Evolutionary conservation across 495 filamentous ascomycete genomes (phyloP).

Genomic region (Hypoxylon fuscum): DNA sequence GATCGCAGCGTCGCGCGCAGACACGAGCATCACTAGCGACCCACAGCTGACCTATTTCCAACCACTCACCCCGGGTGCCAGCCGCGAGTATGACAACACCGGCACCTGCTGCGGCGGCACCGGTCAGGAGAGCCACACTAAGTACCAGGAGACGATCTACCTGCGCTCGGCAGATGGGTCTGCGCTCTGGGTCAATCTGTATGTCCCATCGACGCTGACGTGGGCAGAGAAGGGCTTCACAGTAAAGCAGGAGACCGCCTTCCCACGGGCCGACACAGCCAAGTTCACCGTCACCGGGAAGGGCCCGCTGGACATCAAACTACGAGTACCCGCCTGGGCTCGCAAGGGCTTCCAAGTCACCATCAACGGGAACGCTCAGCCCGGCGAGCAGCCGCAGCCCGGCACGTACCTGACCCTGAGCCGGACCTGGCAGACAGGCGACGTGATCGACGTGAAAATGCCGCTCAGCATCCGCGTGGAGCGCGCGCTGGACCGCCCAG

Average conservation of each 20-base stretch:
- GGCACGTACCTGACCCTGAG: slow-evolving; percentile 42
- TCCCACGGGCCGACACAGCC: slow-evolving; percentile 37
- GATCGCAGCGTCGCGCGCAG: slow-evolving; percentile 43
- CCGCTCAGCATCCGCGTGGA: slow-evolving; percentile 44
- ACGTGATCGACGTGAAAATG: slow-evolving; percentile 41
- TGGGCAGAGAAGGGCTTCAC: slow-evolving; percentile 41
- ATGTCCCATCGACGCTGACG: slow-evolving; percentile 42
- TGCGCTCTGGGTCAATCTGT: slow-evolving; percentile 47
- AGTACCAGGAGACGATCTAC: slow-evolving; percentile 47
- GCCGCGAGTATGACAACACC: slow-evolving; percentile 43
- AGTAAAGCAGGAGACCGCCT: slow-evolving; percentile 43
- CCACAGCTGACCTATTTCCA: slow-evolving; percentile 48
- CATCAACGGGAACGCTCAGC: slow-evolving; percentile 40
- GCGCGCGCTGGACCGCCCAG: slow-evolving; percentile 41
- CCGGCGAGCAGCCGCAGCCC: slow-evolving; percentile 5
- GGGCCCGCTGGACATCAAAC: slow-evolving; percentile 40
- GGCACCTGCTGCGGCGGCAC: slow-evolving; percentile 50
- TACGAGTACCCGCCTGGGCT: slow-evolving; percentile 46
- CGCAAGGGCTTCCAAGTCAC: slow-evolving; percentile 37
- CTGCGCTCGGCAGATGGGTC: slow-evolving; percentile 39
- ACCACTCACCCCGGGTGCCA: slow-evolving; percentile 42
- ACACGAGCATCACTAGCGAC: slow-evolving; percentile 24
- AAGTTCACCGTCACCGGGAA: slow-evolving; percentile 41
- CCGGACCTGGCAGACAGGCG: slow-evolving; percentile 44
- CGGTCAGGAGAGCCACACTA: slow-evolving; percentile 47